Conservation (phyloP, 2,329 filamentous ascomycete genomes). For the Ustulina deusta region DNA sequence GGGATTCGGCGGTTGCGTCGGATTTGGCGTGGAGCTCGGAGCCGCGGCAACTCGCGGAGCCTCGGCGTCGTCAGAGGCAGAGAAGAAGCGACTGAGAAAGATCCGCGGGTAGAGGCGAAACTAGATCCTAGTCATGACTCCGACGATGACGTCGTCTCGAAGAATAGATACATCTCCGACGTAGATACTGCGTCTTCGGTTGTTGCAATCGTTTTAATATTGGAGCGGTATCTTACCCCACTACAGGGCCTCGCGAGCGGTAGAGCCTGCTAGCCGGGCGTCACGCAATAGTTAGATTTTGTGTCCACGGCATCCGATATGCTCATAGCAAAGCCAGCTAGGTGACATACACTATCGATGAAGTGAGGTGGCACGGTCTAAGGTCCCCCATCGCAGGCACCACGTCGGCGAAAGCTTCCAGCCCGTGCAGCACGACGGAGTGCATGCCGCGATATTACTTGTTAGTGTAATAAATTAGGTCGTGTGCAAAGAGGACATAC, state of each 20-base stretch:
- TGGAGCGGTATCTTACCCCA: constrained; percentile 52
- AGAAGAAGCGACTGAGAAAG: constrained; percentile 57
- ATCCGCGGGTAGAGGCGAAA: constrained; percentile 55
- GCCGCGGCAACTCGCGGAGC: neutral
- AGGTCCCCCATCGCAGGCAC: constrained; percentile 47
- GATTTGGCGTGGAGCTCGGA: constrained; percentile 21
- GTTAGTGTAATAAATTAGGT: constrained; percentile 54
- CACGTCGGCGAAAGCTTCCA: constrained; percentile 54
- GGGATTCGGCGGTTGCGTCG: neutral
- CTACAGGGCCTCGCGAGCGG: constrained; percentile 50
- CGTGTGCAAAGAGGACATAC: constrained; percentile 63
- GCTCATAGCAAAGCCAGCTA: constrained; percentile 58
- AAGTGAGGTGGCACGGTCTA: constrained; percentile 57
- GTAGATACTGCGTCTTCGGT: constrained; percentile 47
- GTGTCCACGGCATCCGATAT: constrained; percentile 53
- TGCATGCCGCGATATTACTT: constrained; percentile 57
- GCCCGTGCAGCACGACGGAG: constrained; percentile 53
- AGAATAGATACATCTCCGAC: constrained; percentile 55
- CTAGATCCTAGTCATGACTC: constrained; percentile 49
- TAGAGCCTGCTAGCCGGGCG: constrained; percentile 54
- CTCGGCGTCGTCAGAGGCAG: constrained; percentile 46
- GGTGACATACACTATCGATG: constrained; percentile 55
- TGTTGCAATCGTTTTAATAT: constrained; percentile 56
- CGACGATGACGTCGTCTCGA: constrained; percentile 51
- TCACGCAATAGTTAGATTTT: constrained; percentile 52